Evolutionary conservation across 768 basidiomycete species (phyloP).

Genomic region (Russula griseocarnosa): DNA sequence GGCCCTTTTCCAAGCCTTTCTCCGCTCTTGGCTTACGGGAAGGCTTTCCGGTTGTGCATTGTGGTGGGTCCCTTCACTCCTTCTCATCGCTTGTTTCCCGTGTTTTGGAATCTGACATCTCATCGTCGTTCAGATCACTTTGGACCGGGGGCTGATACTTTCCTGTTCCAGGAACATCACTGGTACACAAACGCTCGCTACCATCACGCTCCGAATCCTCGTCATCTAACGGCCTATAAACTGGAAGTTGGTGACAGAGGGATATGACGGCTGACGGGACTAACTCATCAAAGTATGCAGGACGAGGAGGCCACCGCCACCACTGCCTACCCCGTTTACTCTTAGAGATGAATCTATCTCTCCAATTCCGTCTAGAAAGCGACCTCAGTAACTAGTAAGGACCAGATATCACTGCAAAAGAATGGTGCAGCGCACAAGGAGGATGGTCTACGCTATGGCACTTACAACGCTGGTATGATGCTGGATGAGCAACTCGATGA

Average conservation of each 20-base stretch:
- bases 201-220: slow-evolving; percentile 9
- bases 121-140: slow-evolving; percentile 11
- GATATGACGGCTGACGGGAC: neutral
- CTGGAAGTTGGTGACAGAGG: neutral
- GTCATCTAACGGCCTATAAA: slow-evolving; percentile 15
- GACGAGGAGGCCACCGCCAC: slow-evolving; percentile 3
- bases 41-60: slow-evolving; percentile 8
- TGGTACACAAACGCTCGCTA: neutral
- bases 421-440: slow-evolving; percentile 54
- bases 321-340: neutral
- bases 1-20: slow-evolving; percentile 8
- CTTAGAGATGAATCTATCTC: slow-evolving; percentile 2
- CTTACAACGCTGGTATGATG: slow-evolving; percentile 84
- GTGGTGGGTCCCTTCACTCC: slow-evolving; percentile 3
- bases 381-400: slow-evolving; percentile 43
- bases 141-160: neutral
- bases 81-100: neutral
- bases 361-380: slow-evolving; percentile 17
- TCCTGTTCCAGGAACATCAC: neutral
- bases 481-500: slow-evolving; percentile 89
- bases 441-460: slow-evolving; percentile 55
- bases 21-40: slow-evolving; percentile 10
- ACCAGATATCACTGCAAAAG: slow-evolving; percentile 51
- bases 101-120: slow-evolving; percentile 13
- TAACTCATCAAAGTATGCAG: slow-evolving; percentile 10